phyloP scores from a whole-genome alignment of 768 basidiomycete genomes.

The Kwoniella mangroviensis region DNA sequence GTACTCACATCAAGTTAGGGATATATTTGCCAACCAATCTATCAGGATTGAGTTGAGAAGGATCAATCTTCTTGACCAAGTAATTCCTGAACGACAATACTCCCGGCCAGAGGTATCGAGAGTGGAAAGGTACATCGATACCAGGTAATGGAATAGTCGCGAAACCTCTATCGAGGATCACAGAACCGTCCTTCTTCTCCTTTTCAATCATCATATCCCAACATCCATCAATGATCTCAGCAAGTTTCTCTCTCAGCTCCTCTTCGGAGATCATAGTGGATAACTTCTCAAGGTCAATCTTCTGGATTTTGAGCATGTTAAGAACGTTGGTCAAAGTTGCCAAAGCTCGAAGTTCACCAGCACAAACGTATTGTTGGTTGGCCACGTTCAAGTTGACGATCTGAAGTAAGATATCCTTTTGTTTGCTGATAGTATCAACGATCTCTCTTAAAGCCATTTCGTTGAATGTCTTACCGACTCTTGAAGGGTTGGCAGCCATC shows the following conservation, averaged over 20 bases:
- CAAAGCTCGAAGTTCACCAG: constrained; percentile 90
- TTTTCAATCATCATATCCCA: constrained; percentile 75
- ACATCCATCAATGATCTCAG: constrained; percentile 85
- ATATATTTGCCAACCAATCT: constrained; percentile 94
- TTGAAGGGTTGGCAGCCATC: constrained; percentile 98
- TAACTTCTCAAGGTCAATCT: constrained; percentile 83
- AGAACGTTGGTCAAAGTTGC: constrained; percentile 94
- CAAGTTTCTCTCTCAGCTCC: constrained; percentile 94
- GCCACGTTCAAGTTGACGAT: constrained; percentile 87
- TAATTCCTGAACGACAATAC: constrained; percentile 97
- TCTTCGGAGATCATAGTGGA: constrained; percentile 86
- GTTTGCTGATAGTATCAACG: constrained; percentile 81
- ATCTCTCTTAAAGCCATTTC: constrained; percentile 96
- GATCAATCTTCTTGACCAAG: constrained; percentile 96
- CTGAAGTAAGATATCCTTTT: constrained; percentile 82
- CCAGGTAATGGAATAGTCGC: constrained; percentile 94
- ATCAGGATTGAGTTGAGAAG: constrained; percentile 87
- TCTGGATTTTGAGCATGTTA: constrained; percentile 94
- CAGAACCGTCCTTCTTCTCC: constrained; percentile 80
- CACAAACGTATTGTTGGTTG: constrained; percentile 99
- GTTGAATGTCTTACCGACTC: constrained; percentile 90
- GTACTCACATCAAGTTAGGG: constrained; percentile 76
- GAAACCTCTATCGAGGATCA: constrained; percentile 94
- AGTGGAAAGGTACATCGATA: constrained; percentile 99
- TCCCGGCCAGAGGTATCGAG: constrained; percentile 97